Base-by-base conservation (phyloP, 2,329 filamentous ascomycete species). In the Colletotrichum endophyticum region DNA sequence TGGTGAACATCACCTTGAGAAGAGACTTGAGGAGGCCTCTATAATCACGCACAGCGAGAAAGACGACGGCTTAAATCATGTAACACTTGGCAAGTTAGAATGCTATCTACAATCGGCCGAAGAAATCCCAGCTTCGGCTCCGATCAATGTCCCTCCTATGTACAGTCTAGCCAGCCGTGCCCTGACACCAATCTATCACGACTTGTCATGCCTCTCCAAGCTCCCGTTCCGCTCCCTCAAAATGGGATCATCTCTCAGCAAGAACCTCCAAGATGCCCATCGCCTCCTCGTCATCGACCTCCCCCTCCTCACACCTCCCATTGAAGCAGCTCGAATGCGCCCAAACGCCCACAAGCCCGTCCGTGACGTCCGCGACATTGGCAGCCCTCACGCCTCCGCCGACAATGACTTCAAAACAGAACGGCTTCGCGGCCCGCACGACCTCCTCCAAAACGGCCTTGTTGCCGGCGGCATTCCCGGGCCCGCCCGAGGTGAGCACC, bases 401-500 rank as follows among this genome's bases (percentile, higher is more conserved):
- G 6, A 90, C 84, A 16, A 92, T 85, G 62, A 92, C 81, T 80
- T 91, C 86, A 3, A 91, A 79, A 22, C 78, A 75, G 7, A n/a
- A 27, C 22, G 32, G 69, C 56, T 16, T 19, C 6, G 62, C 36
- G 12, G 64, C 64, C 34, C 73, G 68, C 6, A 86, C 83, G 30
- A 91, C 83, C 6, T 64, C 74, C 19, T 78, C 79, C 57, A 92
- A 80, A 19, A 77, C 79, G 3, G 78, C 79, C 16, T 85, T 32
- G 73, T 92, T 89, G 6, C 83, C 83, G 15, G 80, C 75, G 4
- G 87, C 87, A 56, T 80, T 79, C 2, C 88, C 87, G 2, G 80
- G 75, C 0, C 90, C 90, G 9, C 90, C 91, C 0, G 90, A 88
- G 1, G 90, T 92, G 74, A 92, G 82, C 16, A 92, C 79, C 13